Evolutionary conservation across 805 yeast genomes (phyloP).

Genomic region (Lipomyces lipofer): DNA sequence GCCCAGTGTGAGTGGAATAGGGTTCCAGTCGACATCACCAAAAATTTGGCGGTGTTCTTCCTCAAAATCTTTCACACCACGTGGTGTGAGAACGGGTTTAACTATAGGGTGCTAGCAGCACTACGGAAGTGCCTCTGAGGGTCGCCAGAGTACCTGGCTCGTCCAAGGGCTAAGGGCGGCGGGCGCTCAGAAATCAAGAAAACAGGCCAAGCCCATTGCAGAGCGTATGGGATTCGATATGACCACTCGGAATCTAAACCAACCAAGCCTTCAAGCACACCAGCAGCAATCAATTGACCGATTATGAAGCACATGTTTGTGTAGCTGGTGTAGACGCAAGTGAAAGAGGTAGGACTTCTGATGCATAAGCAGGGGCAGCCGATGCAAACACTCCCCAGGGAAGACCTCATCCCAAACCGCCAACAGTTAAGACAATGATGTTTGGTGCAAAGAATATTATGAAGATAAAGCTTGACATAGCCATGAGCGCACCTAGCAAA

Average conservation of each 20-base stretch:
- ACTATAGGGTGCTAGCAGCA: too few relatives aligned
- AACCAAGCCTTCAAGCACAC: slow-evolving; percentile 49
- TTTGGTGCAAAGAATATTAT: slow-evolving; percentile 50
- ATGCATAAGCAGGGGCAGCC: slow-evolving; percentile 54
- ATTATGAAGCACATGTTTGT: slow-evolving; percentile 55
- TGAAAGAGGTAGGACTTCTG: slow-evolving; percentile 56
- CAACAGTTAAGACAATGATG: slow-evolving; percentile 43
- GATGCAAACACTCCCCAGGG: slow-evolving; percentile 61
- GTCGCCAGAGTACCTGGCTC: too few relatives aligned
- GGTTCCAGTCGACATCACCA: too few relatives aligned
- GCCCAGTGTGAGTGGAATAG: too few relatives aligned
- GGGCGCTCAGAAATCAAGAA: slow-evolving; percentile 47
- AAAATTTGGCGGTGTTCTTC: too few relatives aligned
- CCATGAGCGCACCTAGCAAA: slow-evolving; percentile 41
- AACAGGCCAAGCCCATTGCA: slow-evolving; percentile 63
- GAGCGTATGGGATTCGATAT: slow-evolving; percentile 56
- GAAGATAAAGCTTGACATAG: slow-evolving; percentile 46
- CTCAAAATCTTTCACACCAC: too few relatives aligned
- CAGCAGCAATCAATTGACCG: slow-evolving; percentile 59
- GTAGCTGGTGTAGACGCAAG: slow-evolving; percentile 50
- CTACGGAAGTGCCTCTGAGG: too few relatives aligned
- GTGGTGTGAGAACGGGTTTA: too few relatives aligned
- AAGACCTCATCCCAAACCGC: slow-evolving; percentile 44
- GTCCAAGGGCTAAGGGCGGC: too few relatives aligned
- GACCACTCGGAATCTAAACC: slow-evolving; percentile 41